Base-by-base conservation (phyloP, 2,329 filamentous ascomycete genomes). In the Pseudomassariella vexata region DNA sequence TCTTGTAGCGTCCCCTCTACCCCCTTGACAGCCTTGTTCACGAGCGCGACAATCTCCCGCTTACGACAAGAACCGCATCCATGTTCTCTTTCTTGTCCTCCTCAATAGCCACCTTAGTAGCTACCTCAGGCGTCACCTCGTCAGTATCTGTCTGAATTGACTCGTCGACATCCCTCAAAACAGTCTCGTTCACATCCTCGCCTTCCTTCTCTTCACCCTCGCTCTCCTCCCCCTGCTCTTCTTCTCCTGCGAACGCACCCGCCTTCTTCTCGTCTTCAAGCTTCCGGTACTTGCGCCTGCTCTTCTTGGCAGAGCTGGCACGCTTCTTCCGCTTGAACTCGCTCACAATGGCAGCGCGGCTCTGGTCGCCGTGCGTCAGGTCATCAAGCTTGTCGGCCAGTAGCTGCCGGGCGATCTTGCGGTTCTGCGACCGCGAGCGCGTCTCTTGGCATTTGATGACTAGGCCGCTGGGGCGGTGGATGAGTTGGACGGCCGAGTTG, bases 371-470 rank as follows among this genome's bases (percentile, higher is more conserved):
- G 45, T 86, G 81, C 45, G 76, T 66, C 21, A 82, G 47, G 44
- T 83, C 70, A 57, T 98, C 92, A 19, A 82, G 63, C 47, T 73
- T 77, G 46, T 85, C 79, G 16, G 84, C 85, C 19, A 95, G 69
- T 24, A 94, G 65, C 44, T 79, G 69, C 24, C 89, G 74, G 9
- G 92, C 92, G 40, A 86, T 82, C 57, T 84, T 89, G 41, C 89
- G 77, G 56, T 98, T 98, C 60, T 94, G 85, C 36, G 75, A 75
- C 12, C 87, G 78, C 2, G 85, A 94, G 28, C 92, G 80, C 7
- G 92, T 96, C 14, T 82, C 87, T 61, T 98, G 92, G 35, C 79
- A 90, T 63, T 98, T 98, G 41, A 98, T 76, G 10, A 96, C 89
- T 32, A 95, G 78, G 39, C 90, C 90, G 1, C 89, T 94, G 5